Evolutionary conservation across 805 yeast genomes (phyloP).

Genomic region (Starmerella bacillaris): DNA sequence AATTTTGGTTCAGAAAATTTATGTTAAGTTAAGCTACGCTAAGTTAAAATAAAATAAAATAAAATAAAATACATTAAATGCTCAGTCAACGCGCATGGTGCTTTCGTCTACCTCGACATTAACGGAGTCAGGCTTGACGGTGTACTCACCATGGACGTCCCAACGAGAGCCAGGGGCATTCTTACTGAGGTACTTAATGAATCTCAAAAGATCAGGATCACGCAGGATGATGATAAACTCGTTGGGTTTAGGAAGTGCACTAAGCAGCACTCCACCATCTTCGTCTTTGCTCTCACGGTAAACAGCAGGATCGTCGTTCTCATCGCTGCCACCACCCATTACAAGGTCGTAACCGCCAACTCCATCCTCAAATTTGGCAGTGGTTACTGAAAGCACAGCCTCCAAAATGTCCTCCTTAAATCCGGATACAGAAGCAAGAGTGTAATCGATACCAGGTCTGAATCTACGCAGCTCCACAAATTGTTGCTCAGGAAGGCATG

Average conservation of each 20-base stretch:
- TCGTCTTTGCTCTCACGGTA: slow-evolving; percentile 48
- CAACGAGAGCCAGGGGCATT: slow-evolving; percentile 82
- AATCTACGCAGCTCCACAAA: slow-evolving; percentile 65
- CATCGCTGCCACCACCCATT: slow-evolving; percentile 36
- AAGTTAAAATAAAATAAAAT: background rate
- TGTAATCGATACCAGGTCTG: slow-evolving; percentile 89
- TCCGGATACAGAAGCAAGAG: slow-evolving; percentile 56
- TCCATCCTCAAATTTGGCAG: slow-evolving; percentile 70
- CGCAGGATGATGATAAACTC: slow-evolving; percentile 56
- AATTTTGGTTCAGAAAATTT: too few species aligned
- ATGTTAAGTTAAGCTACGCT: too few species aligned
- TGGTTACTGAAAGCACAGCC: slow-evolving; percentile 68
- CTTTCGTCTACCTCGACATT: too few species aligned
- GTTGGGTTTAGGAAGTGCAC: slow-evolving; percentile 74
- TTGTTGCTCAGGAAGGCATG: slow-evolving; percentile 40
- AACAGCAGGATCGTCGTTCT: slow-evolving; percentile 66
- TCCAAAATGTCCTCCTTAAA: slow-evolving; percentile 38
- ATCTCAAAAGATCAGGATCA: slow-evolving; percentile 74
- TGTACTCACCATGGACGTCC: slow-evolving; percentile 76
- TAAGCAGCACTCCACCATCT: slow-evolving; percentile 58
- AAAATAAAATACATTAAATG: background rate
- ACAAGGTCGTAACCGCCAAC: slow-evolving; percentile 87
- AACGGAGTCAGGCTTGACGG: slow-evolving; percentile 33
- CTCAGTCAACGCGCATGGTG: background rate
- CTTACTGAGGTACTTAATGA: slow-evolving; percentile 78